Evolutionary conservation across 2,329 filamentous ascomycete genomes (phyloP).

Genomic region (Periconia digitata): DNA sequence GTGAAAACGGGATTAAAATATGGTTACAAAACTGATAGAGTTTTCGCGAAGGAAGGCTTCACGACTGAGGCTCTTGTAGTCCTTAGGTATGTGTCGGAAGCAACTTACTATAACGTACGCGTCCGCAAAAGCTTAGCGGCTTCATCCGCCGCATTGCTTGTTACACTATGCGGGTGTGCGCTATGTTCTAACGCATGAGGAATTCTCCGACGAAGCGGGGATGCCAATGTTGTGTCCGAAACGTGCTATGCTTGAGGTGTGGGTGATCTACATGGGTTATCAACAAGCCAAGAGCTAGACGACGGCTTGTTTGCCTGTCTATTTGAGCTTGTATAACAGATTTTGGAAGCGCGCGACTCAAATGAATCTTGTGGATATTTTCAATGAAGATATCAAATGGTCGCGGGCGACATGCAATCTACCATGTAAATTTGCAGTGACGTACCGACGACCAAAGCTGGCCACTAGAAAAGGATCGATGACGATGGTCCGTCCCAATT

Average conservation of each 20-base stretch:
- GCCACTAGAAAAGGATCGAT: not conserved
- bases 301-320: slow-evolving; percentile 5
- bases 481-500: not conserved
- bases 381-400: not conserved
- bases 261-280: slow-evolving; percentile 13
- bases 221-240: slow-evolving; percentile 25
- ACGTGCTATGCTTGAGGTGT: slow-evolving; percentile 29
- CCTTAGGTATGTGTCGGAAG: slow-evolving; percentile 17
- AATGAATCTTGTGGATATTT: not conserved
- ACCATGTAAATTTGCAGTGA: not conserved
- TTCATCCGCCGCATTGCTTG: slow-evolving; percentile 19
- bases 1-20: slow-evolving; percentile 4
- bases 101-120: slow-evolving; percentile 17
- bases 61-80: not conserved
- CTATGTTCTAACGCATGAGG: slow-evolving; percentile 10
- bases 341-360: not conserved
- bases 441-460: not conserved
- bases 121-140: slow-evolving; percentile 18
- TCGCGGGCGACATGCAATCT: not conserved
- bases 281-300: slow-evolving; percentile 16
- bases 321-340: slow-evolving; percentile 1
- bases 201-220: slow-evolving; percentile 17
- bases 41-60: slow-evolving; percentile 6
- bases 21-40: not conserved
- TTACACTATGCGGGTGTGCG: slow-evolving; percentile 18